Evolutionary conservation across 1,284 basidiomycete genomes (phyloP).

Genomic region (Tilletia walkeri): DNA sequence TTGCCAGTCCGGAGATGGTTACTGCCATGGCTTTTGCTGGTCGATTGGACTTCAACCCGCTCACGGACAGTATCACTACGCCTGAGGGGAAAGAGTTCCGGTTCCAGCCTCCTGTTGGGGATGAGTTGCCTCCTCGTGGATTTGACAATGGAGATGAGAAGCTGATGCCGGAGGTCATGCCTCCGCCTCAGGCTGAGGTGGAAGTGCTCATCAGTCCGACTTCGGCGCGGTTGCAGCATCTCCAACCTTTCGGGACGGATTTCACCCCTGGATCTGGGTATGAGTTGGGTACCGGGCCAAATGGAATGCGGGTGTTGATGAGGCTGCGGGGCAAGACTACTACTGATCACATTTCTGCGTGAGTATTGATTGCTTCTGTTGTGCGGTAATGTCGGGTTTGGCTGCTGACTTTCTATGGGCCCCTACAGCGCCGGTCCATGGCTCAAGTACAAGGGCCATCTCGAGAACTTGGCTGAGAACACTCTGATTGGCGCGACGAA

Average conservation of each 20-base stretch:
- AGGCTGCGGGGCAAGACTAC: constrained; percentile 95
- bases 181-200: constrained; percentile 67
- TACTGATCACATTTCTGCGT: constrained; percentile 66
- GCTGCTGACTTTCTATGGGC: too few species aligned
- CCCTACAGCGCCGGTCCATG: constrained; percentile 60
- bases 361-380: neutral
- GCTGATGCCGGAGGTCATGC: constrained; percentile 76
- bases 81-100: constrained; percentile 75
- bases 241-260: constrained; percentile 80
- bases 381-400: neutral
- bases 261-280: constrained; percentile 63
- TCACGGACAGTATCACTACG: constrained; percentile 74
- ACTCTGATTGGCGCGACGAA: constrained; percentile 61
- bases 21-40: constrained; percentile 92
- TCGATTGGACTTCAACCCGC: constrained; percentile 89
- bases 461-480: constrained; percentile 95
- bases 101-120: constrained; percentile 79
- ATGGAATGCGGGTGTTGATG: constrained; percentile 68
- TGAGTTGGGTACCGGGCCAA: constrained; percentile 67
- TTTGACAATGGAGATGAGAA: constrained; percentile 75
- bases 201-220: constrained; percentile 67
- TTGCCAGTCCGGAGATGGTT: constrained; percentile 93
- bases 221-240: constrained; percentile 70
- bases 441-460: constrained; percentile 93
- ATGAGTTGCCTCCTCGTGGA: constrained; percentile 78